Conservation (phyloP, 305 asterid genomes). For the Fraxinus platypoda region DNA sequence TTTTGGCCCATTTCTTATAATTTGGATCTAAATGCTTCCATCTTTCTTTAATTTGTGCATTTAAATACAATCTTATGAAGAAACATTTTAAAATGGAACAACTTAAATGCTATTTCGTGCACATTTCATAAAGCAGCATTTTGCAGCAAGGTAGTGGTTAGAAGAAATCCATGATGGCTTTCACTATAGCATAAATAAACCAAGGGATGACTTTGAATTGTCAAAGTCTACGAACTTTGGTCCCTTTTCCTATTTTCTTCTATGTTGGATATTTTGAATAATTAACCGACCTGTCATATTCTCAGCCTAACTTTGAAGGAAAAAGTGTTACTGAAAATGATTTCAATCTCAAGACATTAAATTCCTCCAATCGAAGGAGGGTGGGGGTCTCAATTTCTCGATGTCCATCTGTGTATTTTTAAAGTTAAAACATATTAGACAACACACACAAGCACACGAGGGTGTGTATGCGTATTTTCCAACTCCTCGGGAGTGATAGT, state of each 20-base stretch:
- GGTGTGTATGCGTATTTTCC: background rate
- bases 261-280: background rate
- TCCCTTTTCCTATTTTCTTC: background rate
- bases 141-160: background rate
- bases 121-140: background rate
- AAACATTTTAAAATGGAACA: background rate
- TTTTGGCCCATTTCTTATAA: background rate
- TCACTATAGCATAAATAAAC: background rate
- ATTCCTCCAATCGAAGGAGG: background rate
- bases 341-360: background rate
- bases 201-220: background rate
- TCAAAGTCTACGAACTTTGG: background rate
- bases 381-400: background rate
- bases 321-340: background rate
- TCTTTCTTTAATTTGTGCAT: background rate
- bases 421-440: background rate
- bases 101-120: background rate
- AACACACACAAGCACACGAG: background rate
- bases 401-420: background rate
- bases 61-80: background rate
- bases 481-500: background rate
- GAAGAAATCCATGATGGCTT: background rate
- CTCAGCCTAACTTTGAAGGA: constrained; percentile 1
- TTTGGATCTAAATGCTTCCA: background rate
- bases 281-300: background rate